A percentile compares a stretch with the other conserved stretches of the same genome.
These are phyloP conservation scores for Penicillium olsonii DNA, from an alignment of 2,329 filamentous ascomycete genomes.

Conservation along the genomic window DNA sequence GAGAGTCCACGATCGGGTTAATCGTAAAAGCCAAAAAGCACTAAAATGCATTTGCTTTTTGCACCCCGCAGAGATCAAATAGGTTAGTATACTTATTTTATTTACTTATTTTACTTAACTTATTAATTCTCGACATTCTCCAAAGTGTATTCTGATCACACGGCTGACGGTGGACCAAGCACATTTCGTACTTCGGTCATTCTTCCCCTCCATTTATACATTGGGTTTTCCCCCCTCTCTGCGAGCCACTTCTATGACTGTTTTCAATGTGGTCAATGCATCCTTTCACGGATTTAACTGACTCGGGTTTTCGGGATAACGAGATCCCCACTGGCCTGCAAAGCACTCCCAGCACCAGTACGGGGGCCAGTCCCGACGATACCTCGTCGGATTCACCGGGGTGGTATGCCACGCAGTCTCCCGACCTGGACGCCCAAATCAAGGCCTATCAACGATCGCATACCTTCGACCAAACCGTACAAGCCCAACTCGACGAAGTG, in stretches of 20 bases:
- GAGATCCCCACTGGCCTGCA: slow-evolving; percentile 30
- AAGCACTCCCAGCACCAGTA: slow-evolving; percentile 27
- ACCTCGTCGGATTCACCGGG: slow-evolving; percentile 33
- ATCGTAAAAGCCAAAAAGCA: slow-evolving; percentile 2
- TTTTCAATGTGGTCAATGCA: slow-evolving; percentile 46
- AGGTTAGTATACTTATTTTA: no score
- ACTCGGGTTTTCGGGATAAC: slow-evolving; percentile 24
- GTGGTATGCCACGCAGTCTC: slow-evolving; percentile 29
- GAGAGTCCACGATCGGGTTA: no score
- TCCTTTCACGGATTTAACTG: slow-evolving; percentile 28
- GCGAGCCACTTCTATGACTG: background rate
- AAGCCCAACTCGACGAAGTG: slow-evolving; percentile 37
- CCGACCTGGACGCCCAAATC: slow-evolving; percentile 24
- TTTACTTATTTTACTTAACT: slow-evolving; percentile 5
- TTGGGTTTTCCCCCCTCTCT: background rate
- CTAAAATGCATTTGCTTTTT: slow-evolving; percentile 5
- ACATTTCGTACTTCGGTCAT: slow-evolving; percentile 7
- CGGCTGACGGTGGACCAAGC: slow-evolving; percentile 10
- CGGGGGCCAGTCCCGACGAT: slow-evolving; percentile 37
- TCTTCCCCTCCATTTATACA: slow-evolving; percentile 9
- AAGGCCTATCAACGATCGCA: slow-evolving; percentile 27
- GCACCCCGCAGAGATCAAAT: background rate
- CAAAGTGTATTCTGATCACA: slow-evolving; percentile 13
- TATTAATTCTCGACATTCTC: slow-evolving; percentile 3
- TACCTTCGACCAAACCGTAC: slow-evolving; percentile 21